Evolutionary conservation across 805 yeast species (phyloP), one percentile per base, ranked within the genome.

Genomic region (Maudiozyma barnettii): DNA sequence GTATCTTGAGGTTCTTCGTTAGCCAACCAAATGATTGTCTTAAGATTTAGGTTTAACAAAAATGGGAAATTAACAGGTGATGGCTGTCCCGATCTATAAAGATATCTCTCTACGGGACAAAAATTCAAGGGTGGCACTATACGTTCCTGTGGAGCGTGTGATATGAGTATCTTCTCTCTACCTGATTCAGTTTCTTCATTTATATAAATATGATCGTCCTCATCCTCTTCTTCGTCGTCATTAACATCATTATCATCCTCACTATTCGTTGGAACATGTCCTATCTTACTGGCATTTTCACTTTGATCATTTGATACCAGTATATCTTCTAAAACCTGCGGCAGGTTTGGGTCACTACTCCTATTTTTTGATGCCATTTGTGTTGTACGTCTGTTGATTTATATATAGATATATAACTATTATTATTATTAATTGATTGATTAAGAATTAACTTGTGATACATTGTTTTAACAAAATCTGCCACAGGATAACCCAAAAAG

Each of bases 101-200:
- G 69, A 52, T 82, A 80, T 44, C 82, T 75, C 60, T 93, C 98
- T 13, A 93, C 98, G 0, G 98, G 96, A 53, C 96, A 84, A 64
- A 91, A 91, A 66, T 93, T 93, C 53, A 90, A 68, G 0, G 99
- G 99, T 2, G 99, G 99, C 3, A 93, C 90, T 21, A 87, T 81
- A 41, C 88, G 68, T 52, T 77, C 67, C 37, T 72, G 62, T 7
- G 93, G 91, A 0, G 86, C 79, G 30, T 70, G 68, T n/a, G 70
- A 63, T 18, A 75, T 61, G 7, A 60, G 57, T 18, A 63, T 58
- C 38, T 51, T 50, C 30, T 59, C 59, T 5, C 49, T 54, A 5
- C 66, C 68, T 2, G 53, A 51, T 48, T 63, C 65, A 5, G 64
- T 57, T 46, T 61, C 66, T 49, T 62, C 70, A 46, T 63, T 57